These are phyloP conservation scores for Cladosporium colombiae DNA, from an alignment of 2,329 filamentous ascomycete species.

Conservation along the genomic window DNA sequence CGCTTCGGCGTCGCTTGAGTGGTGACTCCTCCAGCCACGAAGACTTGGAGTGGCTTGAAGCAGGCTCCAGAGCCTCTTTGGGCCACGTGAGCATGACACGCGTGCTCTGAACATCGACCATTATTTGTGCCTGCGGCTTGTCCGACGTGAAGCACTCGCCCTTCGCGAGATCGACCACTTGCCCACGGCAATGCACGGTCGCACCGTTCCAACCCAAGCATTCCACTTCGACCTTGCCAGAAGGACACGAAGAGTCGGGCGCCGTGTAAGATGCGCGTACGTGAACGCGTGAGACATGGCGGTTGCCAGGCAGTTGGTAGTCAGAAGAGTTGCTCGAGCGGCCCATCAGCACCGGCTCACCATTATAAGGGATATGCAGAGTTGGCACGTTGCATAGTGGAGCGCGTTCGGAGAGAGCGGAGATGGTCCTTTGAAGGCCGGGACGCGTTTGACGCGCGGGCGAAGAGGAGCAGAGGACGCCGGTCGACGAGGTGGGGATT, in stretches of 20 bases:
- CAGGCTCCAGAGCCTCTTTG: conserved; percentile 48
- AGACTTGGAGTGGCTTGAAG: conserved; percentile 63
- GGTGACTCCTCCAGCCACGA: conserved; percentile 61
- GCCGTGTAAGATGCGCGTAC: conserved; percentile 83
- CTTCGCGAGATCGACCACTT: conserved; percentile 81
- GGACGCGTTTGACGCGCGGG: conserved; percentile 59
- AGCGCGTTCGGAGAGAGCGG: conserved; percentile 71
- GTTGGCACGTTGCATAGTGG: conserved; percentile 83
- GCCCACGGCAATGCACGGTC: conserved; percentile 87
- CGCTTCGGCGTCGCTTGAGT: conserved; percentile 52
- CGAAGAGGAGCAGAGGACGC: conserved; percentile 78
- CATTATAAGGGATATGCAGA: conserved; percentile 76
- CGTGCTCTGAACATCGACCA: conserved; percentile 92
- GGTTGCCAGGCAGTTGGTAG: conserved; percentile 89
- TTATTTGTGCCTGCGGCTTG: conserved; percentile 83
- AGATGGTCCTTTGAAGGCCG: conserved; percentile 60
- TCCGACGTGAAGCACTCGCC: conserved; percentile 88
- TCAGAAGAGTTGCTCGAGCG: conserved; percentile 94
- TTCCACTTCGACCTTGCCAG: conserved; percentile 80
- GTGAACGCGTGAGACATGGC: conserved; percentile 89
- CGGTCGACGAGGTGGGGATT: conserved; percentile 88
- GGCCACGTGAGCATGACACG: conserved; percentile 91
- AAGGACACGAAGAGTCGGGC: conserved; percentile 65
- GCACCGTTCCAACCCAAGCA: conserved; percentile 96
- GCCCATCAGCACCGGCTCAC: conserved; percentile 82